Evolutionary conservation across 164 flowering plant genomes (phyloP).

Genomic region (Cinnamomum chago): DNA sequence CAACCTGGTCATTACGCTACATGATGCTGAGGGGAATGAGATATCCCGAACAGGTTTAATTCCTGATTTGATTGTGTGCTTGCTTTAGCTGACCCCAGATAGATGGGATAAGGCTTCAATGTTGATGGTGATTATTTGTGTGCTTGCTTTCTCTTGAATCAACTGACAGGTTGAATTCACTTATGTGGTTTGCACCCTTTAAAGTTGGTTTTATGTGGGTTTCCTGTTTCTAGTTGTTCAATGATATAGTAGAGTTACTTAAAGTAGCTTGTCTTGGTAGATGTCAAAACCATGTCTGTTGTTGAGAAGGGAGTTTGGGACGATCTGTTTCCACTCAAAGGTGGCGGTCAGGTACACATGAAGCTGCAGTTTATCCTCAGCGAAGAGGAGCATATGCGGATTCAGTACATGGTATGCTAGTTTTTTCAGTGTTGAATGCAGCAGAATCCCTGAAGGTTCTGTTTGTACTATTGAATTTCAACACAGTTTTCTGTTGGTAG

Average conservation of each 20-base stretch:
- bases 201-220: neutral
- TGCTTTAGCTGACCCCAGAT: neutral
- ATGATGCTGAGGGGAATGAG: constrained; percentile 62
- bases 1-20: constrained; percentile 43
- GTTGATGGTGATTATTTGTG: neutral
- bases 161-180: neutral
- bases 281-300: constrained; percentile 44
- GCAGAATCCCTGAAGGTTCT: neutral
- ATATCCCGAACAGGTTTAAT: constrained; percentile 54
- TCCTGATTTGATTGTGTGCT: neutral
- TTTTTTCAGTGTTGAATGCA: neutral
- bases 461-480: neutral
- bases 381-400: constrained; percentile 60
- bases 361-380: constrained; percentile 66
- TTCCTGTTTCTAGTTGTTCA: neutral
- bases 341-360: constrained; percentile 69
- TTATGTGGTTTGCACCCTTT: neutral
- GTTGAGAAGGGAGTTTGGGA: constrained; percentile 77
- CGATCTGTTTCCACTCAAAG: constrained; percentile 58
- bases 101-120: too few species aligned
- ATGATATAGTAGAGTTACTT: neutral
- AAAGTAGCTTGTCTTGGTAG: constrained; percentile 29
- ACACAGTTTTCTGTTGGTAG: constrained; percentile 26
- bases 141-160: neutral
- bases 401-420: constrained; percentile 51